Evolutionary conservation across 1,284 basidiomycete genomes (phyloP).

Genomic region (Anthracocystis walkeri): DNA sequence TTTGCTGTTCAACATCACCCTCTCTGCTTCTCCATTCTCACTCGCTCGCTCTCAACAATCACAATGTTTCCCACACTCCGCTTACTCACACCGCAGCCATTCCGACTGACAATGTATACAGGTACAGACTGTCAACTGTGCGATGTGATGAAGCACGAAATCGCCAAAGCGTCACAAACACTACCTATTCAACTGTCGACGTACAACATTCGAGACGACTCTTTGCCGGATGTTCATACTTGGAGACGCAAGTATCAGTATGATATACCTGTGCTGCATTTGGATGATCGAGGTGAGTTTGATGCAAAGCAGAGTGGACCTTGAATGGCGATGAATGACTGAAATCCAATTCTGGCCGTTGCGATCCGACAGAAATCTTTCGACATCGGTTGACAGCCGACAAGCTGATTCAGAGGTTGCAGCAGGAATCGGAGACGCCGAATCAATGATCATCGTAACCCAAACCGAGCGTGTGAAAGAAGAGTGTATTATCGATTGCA

Average conservation of each 20-base stretch:
- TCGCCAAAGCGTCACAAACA: conserved; percentile 24
- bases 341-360: not conserved
- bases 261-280: conserved; percentile 66
- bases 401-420: conserved; percentile 24
- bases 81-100: not conserved
- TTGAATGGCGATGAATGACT: not conserved
- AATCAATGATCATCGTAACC: not conserved
- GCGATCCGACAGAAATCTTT: conserved; percentile 39
- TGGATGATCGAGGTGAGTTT: conserved; percentile 37
- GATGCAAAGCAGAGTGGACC: not conserved
- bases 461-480: too few relatives aligned
- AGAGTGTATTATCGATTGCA: conserved; percentile 7
- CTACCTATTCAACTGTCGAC: conserved; percentile 49
- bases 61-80: conserved; percentile 16
- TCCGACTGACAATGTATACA: conserved; percentile 60
- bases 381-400: conserved; percentile 40
- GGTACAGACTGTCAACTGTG: conserved; percentile 66
- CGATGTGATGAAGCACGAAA: conserved; percentile 56
- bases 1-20: not conserved
- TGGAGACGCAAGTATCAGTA: conserved; percentile 68
- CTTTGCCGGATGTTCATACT: conserved; percentile 44
- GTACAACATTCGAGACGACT: conserved; percentile 67
- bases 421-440: conserved; percentile 1
- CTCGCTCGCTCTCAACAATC: not conserved
- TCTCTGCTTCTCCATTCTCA: not conserved